Percentiles rank a stretch among this genome's conserved stretches.
Evolutionary conservation across 768 basidiomycete genomes (phyloP).

Genomic region (Psilocybe tampanensis): DNA sequence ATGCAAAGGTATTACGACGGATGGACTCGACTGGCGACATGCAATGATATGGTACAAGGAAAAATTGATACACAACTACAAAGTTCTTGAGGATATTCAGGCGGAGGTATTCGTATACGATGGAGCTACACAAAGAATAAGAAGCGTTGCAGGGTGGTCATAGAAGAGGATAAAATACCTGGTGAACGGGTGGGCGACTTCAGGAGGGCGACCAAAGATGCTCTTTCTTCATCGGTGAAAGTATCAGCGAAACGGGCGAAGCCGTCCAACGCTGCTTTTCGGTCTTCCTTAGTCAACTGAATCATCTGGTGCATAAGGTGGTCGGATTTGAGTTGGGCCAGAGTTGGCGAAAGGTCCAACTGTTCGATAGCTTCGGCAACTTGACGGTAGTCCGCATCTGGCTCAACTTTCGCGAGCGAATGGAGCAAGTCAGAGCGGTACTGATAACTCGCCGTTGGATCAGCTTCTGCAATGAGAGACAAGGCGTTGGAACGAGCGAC

Average conservation of each 20-base stretch:
- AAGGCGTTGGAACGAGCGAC: conserved; percentile 70
- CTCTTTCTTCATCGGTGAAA: conserved; percentile 73
- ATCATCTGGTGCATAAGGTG: conserved; percentile 68
- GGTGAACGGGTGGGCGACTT: conserved; percentile 59
- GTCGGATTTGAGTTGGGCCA: conserved; percentile 70
- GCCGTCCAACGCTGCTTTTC: conserved; percentile 75
- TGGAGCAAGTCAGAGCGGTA: conserved; percentile 69
- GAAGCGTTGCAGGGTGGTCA: not conserved
- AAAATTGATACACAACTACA: conserved; percentile 8
- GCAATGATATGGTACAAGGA: conserved; percentile 6
- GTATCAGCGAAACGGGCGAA: conserved; percentile 73
- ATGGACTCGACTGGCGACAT: conserved; percentile 3
- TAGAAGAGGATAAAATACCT: conserved; percentile 43
- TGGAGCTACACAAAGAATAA: conserved; percentile 27
- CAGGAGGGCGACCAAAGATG: conserved; percentile 58
- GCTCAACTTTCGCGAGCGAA: conserved; percentile 57
- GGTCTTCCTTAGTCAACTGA: conserved; percentile 70
- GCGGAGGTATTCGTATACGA: conserved; percentile 34
- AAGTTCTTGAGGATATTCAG: conserved; percentile 8
- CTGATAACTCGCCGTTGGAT: conserved; percentile 68
- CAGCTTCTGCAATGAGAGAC: conserved; percentile 64
- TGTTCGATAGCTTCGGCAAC: conserved; percentile 70
- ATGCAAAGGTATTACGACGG: conserved; percentile 8
- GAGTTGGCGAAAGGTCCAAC: conserved; percentile 63
- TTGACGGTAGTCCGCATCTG: conserved; percentile 54